Evolutionary conservation across 768 basidiomycete genomes (phyloP).

Genomic region (Favolaschia claudopus): DNA sequence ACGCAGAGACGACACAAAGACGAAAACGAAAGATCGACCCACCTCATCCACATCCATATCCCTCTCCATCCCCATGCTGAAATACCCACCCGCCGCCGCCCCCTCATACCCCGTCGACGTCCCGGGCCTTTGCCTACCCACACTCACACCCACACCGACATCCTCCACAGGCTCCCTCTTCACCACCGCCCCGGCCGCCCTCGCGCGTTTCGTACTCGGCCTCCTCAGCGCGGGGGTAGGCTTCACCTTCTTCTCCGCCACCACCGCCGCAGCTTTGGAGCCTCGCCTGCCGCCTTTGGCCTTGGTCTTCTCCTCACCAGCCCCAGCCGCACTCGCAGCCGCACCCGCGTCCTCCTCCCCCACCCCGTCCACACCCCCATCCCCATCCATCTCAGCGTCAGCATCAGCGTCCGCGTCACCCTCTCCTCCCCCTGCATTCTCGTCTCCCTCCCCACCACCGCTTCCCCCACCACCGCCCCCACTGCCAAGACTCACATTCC

Average conservation of each 20-base stretch:
- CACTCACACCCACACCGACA: not conserved
- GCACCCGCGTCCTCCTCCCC: no score
- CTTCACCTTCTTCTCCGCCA: constrained; percentile 51
- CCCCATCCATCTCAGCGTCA: no score
- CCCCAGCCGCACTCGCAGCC: not conserved
- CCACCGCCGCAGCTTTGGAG: no score
- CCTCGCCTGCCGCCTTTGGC: not conserved
- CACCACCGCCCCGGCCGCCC: not conserved
- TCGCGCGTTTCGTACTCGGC: not conserved
- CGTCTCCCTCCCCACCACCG: no score
- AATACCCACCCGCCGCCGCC: constrained; percentile 15
- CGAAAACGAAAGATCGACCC: not conserved
- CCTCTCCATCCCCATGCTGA: not conserved
- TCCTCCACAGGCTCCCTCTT: constrained; percentile 12
- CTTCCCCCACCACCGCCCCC: no score
- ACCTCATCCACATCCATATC: constrained; percentile 10
- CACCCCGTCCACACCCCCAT: no score
- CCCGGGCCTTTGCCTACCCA: constrained; percentile 62
- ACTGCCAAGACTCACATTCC: no score
- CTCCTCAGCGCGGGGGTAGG: not conserved
- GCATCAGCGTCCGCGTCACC: no score
- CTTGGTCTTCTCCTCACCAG: not conserved
- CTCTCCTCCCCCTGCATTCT: no score
- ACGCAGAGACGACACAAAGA: no score
- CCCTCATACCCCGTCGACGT: constrained; percentile 79